Conservation (phyloP, 352 stramenopile genomes). For the Pythium insidiosum region DNA sequence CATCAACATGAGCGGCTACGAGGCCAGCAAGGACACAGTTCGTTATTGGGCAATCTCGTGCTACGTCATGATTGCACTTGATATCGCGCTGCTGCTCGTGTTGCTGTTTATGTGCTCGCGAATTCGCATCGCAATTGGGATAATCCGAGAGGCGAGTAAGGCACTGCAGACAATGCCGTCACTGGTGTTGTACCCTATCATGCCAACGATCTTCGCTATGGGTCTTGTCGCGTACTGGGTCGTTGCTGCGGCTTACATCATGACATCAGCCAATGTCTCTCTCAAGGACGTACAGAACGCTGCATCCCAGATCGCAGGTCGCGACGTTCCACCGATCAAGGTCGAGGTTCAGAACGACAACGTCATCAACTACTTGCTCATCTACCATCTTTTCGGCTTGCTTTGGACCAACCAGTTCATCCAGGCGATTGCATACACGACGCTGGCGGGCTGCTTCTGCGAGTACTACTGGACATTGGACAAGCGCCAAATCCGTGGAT, state of each 20-base stretch:
- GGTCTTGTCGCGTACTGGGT: conserved; percentile 70
- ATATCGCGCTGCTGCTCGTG: conserved; percentile 53
- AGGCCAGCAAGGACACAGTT: conserved; percentile 33
- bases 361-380: conserved; percentile 69
- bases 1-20: conserved; percentile 43
- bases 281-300: conserved; percentile 33
- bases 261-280: conserved; percentile 48
- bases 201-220: conserved; percentile 61
- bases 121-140: conserved; percentile 80
- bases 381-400: conserved; percentile 79
- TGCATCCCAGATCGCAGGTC: conserved; percentile 13
- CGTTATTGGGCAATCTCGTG: conserved; percentile 69
- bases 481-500: conserved; percentile 42
- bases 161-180: conserved; percentile 72
- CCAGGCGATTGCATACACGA: conserved; percentile 61
- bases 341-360: conserved; percentile 45
- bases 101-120: conserved; percentile 77
- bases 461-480: conserved; percentile 86
- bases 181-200: conserved; percentile 65
- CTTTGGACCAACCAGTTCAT: conserved; percentile 88
- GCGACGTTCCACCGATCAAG: conserved; percentile 11
- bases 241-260: conserved; percentile 70
- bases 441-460: conserved; percentile 71
- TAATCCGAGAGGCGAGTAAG: conserved; percentile 81
- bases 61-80: conserved; percentile 64